phyloP scores from a whole-genome alignment of 768 basidiomycete species.

The Amanita inopinata region DNA sequence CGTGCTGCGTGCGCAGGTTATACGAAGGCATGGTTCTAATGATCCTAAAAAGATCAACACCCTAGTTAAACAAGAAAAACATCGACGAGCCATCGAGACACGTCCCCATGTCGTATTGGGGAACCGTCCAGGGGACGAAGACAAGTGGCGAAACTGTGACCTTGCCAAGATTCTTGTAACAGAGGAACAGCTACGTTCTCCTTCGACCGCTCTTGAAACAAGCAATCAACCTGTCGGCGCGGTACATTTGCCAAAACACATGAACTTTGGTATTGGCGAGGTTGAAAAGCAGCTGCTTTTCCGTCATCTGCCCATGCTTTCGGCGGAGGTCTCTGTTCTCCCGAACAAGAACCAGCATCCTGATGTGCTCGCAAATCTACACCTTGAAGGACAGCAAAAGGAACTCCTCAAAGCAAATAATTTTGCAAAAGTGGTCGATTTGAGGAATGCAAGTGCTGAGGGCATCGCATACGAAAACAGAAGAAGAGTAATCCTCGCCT shows the following conservation, averaged over 20 bases:
- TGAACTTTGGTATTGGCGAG: constrained; percentile 59
- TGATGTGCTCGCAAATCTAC: constrained; percentile 6
- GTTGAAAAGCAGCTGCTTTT: constrained; percentile 58
- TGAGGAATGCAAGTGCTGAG: constrained; percentile 78
- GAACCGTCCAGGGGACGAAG: constrained; percentile 49
- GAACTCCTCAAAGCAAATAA: constrained; percentile 39
- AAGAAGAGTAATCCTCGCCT: constrained; percentile 64
- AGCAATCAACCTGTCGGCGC: constrained; percentile 23
- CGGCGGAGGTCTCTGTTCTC: constrained; percentile 22
- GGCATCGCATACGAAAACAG: constrained; percentile 88
- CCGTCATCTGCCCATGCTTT: constrained; percentile 48
- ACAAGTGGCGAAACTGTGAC: constrained; percentile 58
- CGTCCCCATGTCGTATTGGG: constrained; percentile 70
- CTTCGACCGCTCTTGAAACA: constrained; percentile 16
- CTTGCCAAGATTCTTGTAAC: constrained; percentile 57
- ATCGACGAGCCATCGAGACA: constrained; percentile 25
- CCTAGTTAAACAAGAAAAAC: constrained; percentile 35
- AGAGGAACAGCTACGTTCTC: constrained; percentile 31
- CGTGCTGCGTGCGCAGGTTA: constrained; percentile 22
- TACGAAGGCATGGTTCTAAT: constrained; percentile 25
- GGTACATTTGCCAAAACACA: constrained; percentile 38
- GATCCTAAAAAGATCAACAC: constrained; percentile 34
- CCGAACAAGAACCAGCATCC: constrained; percentile 1
- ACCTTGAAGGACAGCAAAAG: constrained; percentile 17
- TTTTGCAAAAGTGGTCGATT: constrained; percentile 66